Conservation (phyloP, 1,284 basidiomycete species). For the Sutorius eximius region DNA sequence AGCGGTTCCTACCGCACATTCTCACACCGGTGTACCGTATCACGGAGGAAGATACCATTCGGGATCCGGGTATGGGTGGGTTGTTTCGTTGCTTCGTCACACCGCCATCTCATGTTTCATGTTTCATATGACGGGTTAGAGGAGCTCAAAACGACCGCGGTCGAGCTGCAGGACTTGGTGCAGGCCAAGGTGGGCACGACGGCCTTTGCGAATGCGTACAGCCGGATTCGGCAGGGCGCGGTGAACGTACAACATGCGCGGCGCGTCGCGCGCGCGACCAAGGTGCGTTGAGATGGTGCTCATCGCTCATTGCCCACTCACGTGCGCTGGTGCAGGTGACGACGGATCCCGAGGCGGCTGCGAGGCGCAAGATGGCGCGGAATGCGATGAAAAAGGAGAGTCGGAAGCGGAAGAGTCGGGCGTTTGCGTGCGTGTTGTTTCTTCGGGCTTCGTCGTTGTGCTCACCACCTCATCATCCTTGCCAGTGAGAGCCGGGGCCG, state of each 20-base stretch:
- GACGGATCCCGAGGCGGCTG: conserved; percentile 75
- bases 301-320: background rate
- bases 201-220: conserved; percentile 79
- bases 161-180: conserved; percentile 87
- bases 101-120: background rate
- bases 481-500: conserved; percentile 42
- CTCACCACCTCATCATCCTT: background rate
- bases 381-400: conserved; percentile 78
- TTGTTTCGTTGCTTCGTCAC: conserved; percentile 7
- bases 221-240: conserved; percentile 72
- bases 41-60: conserved; percentile 79
- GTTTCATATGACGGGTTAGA: conserved; percentile 44
- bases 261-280: conserved; percentile 62
- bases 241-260: conserved; percentile 72
- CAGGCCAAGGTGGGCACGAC: conserved; percentile 85
- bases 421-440: conserved; percentile 51
- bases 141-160: conserved; percentile 79
- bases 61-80: conserved; percentile 78
- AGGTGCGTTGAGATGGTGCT: conserved; percentile 38
- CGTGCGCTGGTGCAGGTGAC: conserved; percentile 42
- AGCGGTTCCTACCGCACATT: conserved; percentile 80
- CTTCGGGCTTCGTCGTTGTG: background rate
- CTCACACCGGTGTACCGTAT: conserved; percentile 87
- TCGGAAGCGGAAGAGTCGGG: conserved; percentile 71
- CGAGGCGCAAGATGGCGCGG: conserved; percentile 68